Evolutionary conservation across 805 yeast species (phyloP), one percentile per base, ranked within the genome.

Genomic region (Wickerhamiella kurtzmanii): DNA sequence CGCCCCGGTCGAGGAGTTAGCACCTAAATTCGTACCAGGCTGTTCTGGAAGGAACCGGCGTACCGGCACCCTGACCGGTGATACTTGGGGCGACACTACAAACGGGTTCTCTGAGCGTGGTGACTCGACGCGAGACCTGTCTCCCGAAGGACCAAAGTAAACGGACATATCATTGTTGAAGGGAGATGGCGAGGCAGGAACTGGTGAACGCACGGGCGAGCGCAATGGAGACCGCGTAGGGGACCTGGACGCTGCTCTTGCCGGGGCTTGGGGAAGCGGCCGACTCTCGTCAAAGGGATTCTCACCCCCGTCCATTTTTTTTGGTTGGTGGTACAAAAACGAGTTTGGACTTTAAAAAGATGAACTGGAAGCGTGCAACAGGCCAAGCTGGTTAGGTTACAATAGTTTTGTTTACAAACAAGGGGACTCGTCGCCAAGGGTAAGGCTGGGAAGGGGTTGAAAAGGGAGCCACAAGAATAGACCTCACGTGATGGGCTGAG

Each of bases 1-100:
- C 54, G 48, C 6, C 52, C 51, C 6, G 43, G 22, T 16, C 56
- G 54, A 43, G 58, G 53, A 15, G 51, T 56, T 21, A 50, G 54
- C 9, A 48, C 51, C 22, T 47, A 43, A 8, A 37, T 22, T 22
- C 50, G 21, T 28, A 6, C 32, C 32, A 25, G 32, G 32, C 32
- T 25, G 32, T 25, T 36, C 41, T 43, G 46, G 32, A 15, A 44
- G 21, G 41, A 42, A 20, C 16, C 48, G 43, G 9, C 45, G 46
- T 6, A 35, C 19, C 5, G 56, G 54, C 9, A 53, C 47, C 11
- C 50, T 42, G 35, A 52, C 56, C 2, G 56, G 56, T n/a, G 53
- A 49, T 13, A 53, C 41, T 13, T 46, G 51, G 17, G 51, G 52
- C 15, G 53, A 48, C 4, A 48, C 46, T 1, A 47, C 56, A 40